Conservation (phyloP, 2,329 filamentous ascomycete genomes). For the Cladosporium oxysporum region DNA sequence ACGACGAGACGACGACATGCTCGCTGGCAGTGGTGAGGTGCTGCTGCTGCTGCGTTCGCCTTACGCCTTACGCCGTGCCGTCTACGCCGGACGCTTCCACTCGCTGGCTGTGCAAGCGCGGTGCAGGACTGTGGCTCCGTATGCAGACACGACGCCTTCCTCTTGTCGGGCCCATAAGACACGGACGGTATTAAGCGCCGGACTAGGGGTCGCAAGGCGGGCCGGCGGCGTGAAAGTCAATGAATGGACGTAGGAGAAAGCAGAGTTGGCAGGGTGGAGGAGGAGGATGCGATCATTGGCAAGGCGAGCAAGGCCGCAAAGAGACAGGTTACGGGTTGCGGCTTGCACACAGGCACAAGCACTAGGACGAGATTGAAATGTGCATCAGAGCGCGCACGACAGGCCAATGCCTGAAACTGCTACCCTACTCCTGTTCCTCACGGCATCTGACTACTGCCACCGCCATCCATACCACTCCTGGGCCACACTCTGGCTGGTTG, state of each 20-base stretch:
- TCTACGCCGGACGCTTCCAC: conserved; percentile 3
- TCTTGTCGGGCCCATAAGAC: conserved; percentile 11
- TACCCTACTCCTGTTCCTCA: not conserved
- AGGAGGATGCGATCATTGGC: not conserved
- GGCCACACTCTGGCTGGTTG: not conserved
- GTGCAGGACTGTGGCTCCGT: conserved; percentile 3
- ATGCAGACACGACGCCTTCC: not conserved
- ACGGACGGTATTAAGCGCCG: conserved; percentile 13
- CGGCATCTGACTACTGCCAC: not conserved
- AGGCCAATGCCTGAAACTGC: not conserved
- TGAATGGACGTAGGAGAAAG: not conserved
- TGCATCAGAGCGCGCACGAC: not conserved
- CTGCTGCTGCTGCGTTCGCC: not conserved
- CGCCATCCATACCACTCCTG: not conserved
- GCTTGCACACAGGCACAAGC: not conserved
- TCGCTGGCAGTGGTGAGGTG: not conserved
- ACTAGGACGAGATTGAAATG: not conserved
- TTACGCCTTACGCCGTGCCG: not conserved
- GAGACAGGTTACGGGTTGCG: not conserved
- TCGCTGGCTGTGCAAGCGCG: conserved; percentile 5
- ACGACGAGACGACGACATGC: conserved; percentile 6
- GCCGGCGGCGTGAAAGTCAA: conserved; percentile 8
- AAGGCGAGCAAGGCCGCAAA: not conserved
- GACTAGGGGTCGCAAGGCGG: conserved; percentile 5
- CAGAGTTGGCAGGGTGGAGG: not conserved